Percentiles rank a stretch among this genome's conserved stretches.
These are phyloP conservation scores for Leishmania tarentolae DNA, from an alignment of 208 protist genomes.

Conservation along the genomic window DNA sequence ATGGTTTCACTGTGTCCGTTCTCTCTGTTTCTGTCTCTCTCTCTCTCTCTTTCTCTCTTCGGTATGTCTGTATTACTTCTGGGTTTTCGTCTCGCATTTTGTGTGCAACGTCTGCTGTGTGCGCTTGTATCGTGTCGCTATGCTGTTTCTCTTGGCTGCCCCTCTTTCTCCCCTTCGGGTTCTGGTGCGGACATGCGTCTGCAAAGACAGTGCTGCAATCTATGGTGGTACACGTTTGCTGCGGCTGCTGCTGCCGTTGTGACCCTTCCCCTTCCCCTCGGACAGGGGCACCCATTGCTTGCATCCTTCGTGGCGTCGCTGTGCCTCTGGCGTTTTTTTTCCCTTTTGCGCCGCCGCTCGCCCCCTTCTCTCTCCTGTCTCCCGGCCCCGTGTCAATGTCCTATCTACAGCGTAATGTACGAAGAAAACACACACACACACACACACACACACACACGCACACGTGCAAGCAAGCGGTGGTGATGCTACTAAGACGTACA, in stretches of 20 bases:
- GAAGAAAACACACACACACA: background rate
- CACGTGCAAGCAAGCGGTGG: background rate
- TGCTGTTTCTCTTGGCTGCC: background rate
- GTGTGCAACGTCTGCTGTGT: background rate
- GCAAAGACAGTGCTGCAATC: too few relatives aligned
- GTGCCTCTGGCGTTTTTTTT: slow-evolving; percentile 14
- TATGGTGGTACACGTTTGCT: background rate
- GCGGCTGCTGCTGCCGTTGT: background rate
- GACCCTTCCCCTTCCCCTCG: background rate
- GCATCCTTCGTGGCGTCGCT: slow-evolving; percentile 4
- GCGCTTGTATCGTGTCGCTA: background rate
- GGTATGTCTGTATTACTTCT: background rate
- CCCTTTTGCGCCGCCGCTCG: background rate
- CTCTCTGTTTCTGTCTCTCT: background rate
- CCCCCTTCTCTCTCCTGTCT: background rate
- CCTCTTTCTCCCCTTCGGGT: background rate
- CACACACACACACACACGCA: background rate
- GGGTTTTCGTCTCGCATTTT: background rate
- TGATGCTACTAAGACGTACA: background rate
- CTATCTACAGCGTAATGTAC: background rate
- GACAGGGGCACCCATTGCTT: background rate
- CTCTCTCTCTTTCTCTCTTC: background rate
- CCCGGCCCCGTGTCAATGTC: background rate
- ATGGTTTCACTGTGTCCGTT: background rate
- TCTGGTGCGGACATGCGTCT: too few relatives aligned